Evolutionary conservation across 1,284 basidiomycete species (phyloP), one percentile per base, ranked within the genome.

Genomic region (Leucoagaricus sp.): DNA sequence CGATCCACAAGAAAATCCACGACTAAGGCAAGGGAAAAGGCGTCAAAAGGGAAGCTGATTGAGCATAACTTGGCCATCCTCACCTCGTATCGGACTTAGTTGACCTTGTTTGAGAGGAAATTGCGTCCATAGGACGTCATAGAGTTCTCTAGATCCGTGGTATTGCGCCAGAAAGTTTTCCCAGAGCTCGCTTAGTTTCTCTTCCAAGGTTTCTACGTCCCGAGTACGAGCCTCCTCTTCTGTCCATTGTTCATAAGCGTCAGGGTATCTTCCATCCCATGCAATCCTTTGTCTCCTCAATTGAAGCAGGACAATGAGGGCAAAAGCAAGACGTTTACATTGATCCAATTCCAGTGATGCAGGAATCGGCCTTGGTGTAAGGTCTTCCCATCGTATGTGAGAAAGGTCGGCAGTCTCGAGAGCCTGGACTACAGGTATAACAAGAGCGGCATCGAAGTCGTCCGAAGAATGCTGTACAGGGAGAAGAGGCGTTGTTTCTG

Each of bases 1-100:
- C 56, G 54, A 34, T 63, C 57, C 13, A 57, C 61, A 2, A 84
- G 62, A 38, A 80, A 73, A 61, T 84, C 78, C 2, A 80, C 64
- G 17, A 83, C 82, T 84, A 48, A 1, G 26, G 5, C 38, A 41
- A 49, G 21, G 13, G 4, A n/a, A 6, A 13, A 36, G 21, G 1
- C 29, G n/a, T 52, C 28, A 29, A 36, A 41, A 42, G 10, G 31
- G 19, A 47, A 9, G 17, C 29, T 15, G 21, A 12, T 21, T 9
- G 2, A 36, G 40, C 17, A n/a, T 17, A 42, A 29, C 28, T 44
- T 28, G 9, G 7, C 25, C 6, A 49, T 15, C 1, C 33, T 13
- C 23, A 40, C 63, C 71, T 40, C 59, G 72, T 77, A 76, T 70
- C 74, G 64, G 28, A 70, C 52, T 23, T 49, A 48, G 17, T 52